Percentiles rank a stretch among this genome's conserved stretches.
Conservation (phyloP, 1,284 basidiomycete species). For the Ceratobasidium sp. region DNA sequence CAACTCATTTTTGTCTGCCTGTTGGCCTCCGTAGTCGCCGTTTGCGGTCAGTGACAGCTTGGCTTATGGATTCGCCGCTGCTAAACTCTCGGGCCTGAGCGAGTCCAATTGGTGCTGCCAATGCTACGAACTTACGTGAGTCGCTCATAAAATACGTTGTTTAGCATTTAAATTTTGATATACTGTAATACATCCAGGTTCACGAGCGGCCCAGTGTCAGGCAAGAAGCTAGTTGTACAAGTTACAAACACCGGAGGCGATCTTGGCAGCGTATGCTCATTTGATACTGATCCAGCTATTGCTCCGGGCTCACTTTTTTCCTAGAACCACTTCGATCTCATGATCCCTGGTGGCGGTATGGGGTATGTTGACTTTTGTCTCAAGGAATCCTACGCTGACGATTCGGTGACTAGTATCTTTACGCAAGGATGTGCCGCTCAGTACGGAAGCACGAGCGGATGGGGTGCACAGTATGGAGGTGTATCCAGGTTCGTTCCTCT, state of each 20-base stretch:
- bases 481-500: constrained; percentile 38
- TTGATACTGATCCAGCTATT: background rate
- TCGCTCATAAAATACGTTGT: background rate
- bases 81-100: constrained; percentile 39
- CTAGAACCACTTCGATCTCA: constrained; percentile 42
- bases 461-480: constrained; percentile 41
- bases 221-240: constrained; percentile 42
- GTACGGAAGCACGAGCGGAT: constrained; percentile 41
- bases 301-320: background rate
- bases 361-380: constrained; percentile 33
- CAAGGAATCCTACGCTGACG: background rate
- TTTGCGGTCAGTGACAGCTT: constrained; percentile 42
- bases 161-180: background rate
- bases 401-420: constrained; percentile 19
- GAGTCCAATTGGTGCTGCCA: constrained; percentile 43
- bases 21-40: constrained; percentile 30
- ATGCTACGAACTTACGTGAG: constrained; percentile 43
- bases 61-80: constrained; percentile 43
- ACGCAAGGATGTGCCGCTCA: constrained; percentile 40
- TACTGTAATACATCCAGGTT: constrained; percentile 26
- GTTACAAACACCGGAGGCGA: constrained; percentile 43
- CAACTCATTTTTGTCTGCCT: no score
- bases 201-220: constrained; percentile 42
- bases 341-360: constrained; percentile 44
- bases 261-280: constrained; percentile 36